Conservation (phyloP, 768 basidiomycete genomes). For the Pleurotus salmoneostramineus region DNA sequence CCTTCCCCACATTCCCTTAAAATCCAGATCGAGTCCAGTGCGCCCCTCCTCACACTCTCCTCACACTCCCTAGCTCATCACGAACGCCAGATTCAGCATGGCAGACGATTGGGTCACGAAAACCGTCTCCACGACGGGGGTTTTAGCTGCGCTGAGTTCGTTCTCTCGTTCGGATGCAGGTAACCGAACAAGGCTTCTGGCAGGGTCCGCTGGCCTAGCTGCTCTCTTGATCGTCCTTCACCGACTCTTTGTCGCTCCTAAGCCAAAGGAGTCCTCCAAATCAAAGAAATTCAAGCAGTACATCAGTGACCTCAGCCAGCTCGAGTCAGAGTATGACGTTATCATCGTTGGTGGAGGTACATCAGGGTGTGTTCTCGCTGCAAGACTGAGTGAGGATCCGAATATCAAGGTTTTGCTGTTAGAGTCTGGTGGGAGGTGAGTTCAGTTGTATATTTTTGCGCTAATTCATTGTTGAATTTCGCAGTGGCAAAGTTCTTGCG, state of each 20-base stretch:
- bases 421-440: slow-evolving; percentile 60
- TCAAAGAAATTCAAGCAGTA: not conserved
- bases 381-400: slow-evolving; percentile 55
- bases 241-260: not conserved
- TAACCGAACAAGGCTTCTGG: not conserved
- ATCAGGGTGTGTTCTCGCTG: slow-evolving; percentile 57
- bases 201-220: slow-evolving; percentile 9
- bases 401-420: slow-evolving; percentile 49
- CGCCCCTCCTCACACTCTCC: no score
- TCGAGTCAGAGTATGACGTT: slow-evolving; percentile 29
- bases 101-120: not conserved
- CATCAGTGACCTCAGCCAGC: slow-evolving; percentile 22
- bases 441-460: not conserved
- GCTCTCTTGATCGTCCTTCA: slow-evolving; percentile 8
- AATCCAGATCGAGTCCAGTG: no score
- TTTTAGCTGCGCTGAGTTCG: not conserved
- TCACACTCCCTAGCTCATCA: no score
- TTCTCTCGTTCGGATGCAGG: not conserved
- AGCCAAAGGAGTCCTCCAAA: not conserved
- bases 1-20: not conserved
- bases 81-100: not conserved
- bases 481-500: slow-evolving; percentile 39
- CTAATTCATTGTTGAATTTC: not conserved
- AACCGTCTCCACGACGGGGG: not conserved
- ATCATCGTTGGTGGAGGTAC: slow-evolving; percentile 61